A percentile compares a stretch with the other conserved stretches of the same genome.
Evolutionary conservation across 306 rosid species (phyloP).

Genomic region (Rubus idaeus): DNA sequence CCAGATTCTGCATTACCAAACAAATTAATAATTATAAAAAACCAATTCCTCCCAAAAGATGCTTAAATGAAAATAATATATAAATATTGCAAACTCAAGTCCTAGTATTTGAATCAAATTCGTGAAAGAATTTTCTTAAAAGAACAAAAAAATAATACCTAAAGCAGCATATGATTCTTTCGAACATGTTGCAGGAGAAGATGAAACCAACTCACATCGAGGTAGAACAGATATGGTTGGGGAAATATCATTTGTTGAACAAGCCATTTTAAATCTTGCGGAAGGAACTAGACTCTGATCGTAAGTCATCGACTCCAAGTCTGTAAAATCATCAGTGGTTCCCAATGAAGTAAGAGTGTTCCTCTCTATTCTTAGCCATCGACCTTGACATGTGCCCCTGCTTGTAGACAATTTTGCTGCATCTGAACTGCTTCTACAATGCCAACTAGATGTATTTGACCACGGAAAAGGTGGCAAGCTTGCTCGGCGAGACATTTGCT

Average conservation of each 20-base stretch:
- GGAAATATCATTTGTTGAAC: slow-evolving; percentile 39
- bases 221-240: slow-evolving; percentile 42
- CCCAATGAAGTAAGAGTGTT: slow-evolving; percentile 38
- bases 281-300: slow-evolving; percentile 79
- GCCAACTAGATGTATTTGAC: slow-evolving; percentile 79
- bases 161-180: slow-evolving; percentile 41
- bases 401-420: slow-evolving; percentile 59
- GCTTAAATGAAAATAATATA: slow-evolving; percentile 8
- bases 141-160: slow-evolving; percentile 41
- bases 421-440: slow-evolving; percentile 75
- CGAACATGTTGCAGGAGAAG: slow-evolving; percentile 45
- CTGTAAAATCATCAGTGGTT: slow-evolving; percentile 47
- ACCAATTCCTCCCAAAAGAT: neutral
- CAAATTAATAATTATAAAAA: slow-evolving; percentile 8
- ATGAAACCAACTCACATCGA: slow-evolving; percentile 39
- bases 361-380: slow-evolving; percentile 68
- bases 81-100: neutral
- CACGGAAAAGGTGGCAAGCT: slow-evolving; percentile 86
- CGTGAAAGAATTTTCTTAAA: neutral
- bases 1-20: slow-evolving; percentile 57
- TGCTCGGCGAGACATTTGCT: slow-evolving; percentile 66
- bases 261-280: slow-evolving; percentile 26
- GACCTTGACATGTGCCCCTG: slow-evolving; percentile 78
- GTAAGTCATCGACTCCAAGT: slow-evolving; percentile 69
- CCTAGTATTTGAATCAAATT: slow-evolving; percentile 7